Percentiles rank a stretch among this genome's conserved stretches.
Conservation (phyloP, 495 filamentous ascomycete species). For the Parachaetomium inaequale region DNA sequence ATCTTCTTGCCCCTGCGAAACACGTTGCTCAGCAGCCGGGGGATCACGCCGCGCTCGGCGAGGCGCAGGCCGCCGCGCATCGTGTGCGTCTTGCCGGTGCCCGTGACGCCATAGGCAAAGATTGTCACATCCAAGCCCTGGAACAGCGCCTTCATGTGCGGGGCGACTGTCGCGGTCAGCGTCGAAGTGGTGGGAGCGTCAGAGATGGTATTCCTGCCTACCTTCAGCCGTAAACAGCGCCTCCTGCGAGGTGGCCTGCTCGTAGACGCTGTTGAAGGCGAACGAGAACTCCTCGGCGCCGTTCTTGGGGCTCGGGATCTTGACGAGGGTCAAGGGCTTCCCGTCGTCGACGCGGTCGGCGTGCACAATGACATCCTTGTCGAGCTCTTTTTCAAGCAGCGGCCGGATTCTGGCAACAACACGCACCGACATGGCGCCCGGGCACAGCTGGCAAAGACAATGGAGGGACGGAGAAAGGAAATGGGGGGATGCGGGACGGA, state of each 20-base stretch:
- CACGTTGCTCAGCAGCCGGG: slow-evolving; percentile 78
- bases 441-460: too few species aligned
- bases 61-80: slow-evolving; percentile 93
- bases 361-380: slow-evolving; percentile 78
- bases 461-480: not conserved
- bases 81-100: slow-evolving; percentile 95
- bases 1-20: slow-evolving; percentile 84
- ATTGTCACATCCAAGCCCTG: slow-evolving; percentile 90
- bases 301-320: slow-evolving; percentile 94
- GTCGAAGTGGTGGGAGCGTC: not conserved
- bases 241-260: slow-evolving; percentile 72
- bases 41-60: slow-evolving; percentile 87
- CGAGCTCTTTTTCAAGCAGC: slow-evolving; percentile 74
- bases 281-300: slow-evolving; percentile 87
- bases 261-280: slow-evolving; percentile 92
- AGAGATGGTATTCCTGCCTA: slow-evolving; percentile 34
- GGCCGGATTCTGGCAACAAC: slow-evolving; percentile 80
- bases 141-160: slow-evolving; percentile 82
- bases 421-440: slow-evolving; percentile 3
- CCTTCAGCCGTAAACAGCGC: slow-evolving; percentile 85
- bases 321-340: slow-evolving; percentile 60
- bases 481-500: not conserved
- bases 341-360: slow-evolving; percentile 57
- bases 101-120: slow-evolving; percentile 94
- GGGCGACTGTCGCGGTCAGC: slow-evolving; percentile 43